These are phyloP conservation scores for Magnusiomyces suaveolens DNA, from an alignment of 1,139 yeast species.

Conservation along the genomic window DNA sequence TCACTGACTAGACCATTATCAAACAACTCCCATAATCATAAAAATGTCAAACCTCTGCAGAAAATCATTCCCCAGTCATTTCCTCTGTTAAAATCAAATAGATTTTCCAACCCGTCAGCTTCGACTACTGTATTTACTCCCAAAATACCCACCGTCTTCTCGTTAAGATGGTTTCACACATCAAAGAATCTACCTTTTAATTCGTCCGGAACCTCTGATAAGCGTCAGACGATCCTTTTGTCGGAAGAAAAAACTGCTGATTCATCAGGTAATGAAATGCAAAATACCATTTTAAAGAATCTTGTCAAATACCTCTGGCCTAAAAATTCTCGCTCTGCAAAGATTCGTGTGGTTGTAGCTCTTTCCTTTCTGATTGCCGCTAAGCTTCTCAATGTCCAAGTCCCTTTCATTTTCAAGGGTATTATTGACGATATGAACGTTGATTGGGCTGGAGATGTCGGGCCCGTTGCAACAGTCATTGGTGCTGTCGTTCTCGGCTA, in stretches of 20 bases:
- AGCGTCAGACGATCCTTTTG: conserved; percentile 9
- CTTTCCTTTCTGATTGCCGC: conserved; percentile 63
- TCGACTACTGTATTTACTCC: too few relatives aligned
- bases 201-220: conserved; percentile 10
- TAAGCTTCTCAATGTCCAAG: conserved; percentile 83
- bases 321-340: conserved; percentile 54
- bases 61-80: not conserved
- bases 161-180: not conserved
- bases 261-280: conserved; percentile 15
- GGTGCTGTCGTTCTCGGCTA: conserved; percentile 76
- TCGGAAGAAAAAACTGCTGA: conserved; percentile 9
- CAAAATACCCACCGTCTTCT: not conserved
- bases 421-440: conserved; percentile 89
- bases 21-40: not conserved
- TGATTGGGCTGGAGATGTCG: conserved; percentile 64
- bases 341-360: conserved; percentile 67
- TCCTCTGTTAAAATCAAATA: not conserved
- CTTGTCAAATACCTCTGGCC: conserved; percentile 86
- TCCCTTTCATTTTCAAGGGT: conserved; percentile 84
- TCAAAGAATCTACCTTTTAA: conserved; percentile 1
- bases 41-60: not conserved
- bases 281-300: conserved; percentile 25
- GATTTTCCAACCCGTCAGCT: not conserved
- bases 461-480: conserved; percentile 45
- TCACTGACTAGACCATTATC: not conserved